Evolutionary conservation across 2,329 filamentous ascomycete species (phyloP).

Genomic region (Ascosphaera aggregata): DNA sequence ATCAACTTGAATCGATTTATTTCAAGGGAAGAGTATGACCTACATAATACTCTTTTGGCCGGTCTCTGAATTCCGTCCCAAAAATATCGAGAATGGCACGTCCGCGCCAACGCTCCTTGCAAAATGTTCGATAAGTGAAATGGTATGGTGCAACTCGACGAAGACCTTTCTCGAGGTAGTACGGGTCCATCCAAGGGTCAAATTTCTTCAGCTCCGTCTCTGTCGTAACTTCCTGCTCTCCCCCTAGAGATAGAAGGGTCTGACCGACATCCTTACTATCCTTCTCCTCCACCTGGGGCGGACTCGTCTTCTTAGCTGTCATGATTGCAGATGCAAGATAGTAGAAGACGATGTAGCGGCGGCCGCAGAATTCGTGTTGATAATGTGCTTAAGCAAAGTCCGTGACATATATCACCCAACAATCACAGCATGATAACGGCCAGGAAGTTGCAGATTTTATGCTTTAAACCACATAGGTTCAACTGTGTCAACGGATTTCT

Average conservation of each 20-base stretch:
- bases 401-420: no score
- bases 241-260: conserved; percentile 10
- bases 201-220: not conserved
- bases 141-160: conserved; percentile 70
- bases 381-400: no score
- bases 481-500: no score
- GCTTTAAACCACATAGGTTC: no score
- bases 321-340: not conserved
- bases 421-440: no score
- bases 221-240: conserved; percentile 10
- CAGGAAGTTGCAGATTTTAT: no score
- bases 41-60: conserved; percentile 69
- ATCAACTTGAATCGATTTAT: not conserved
- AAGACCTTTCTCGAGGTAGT: conserved; percentile 63
- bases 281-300: conserved; percentile 8
- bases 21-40: conserved; percentile 9
- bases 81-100: conserved; percentile 70
- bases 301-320: not conserved
- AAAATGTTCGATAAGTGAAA: conserved; percentile 85
- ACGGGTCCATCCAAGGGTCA: conserved; percentile 40
- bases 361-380: no score
- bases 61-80: conserved; percentile 72
- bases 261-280: conserved; percentile 8
- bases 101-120: conserved; percentile 82
- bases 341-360: not conserved